These are phyloP conservation scores for Eutypella sp. DNA, from an alignment of 2,329 filamentous ascomycete genomes.

Conservation along the genomic window DNA sequence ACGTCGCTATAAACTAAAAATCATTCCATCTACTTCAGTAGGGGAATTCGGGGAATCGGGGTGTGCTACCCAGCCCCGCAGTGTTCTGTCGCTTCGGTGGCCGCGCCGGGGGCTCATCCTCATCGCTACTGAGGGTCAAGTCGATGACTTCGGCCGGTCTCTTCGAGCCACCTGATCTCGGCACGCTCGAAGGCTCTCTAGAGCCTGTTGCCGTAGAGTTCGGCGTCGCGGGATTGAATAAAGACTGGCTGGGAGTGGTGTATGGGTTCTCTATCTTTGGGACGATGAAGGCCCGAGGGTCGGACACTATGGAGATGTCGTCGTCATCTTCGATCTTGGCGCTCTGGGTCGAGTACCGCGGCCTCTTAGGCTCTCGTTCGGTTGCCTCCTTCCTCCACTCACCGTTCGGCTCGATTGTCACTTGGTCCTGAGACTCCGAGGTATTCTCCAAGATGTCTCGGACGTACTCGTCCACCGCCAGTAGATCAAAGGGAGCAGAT, in stretches of 20 bases:
- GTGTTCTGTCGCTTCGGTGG: slow-evolving; percentile 43
- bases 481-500: slow-evolving; percentile 68
- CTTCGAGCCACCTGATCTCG: slow-evolving; percentile 28
- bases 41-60: too few species aligned
- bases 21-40: too few species aligned
- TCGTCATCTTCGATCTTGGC: slow-evolving; percentile 41
- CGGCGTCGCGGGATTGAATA: slow-evolving; percentile 13
- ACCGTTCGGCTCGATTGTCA: slow-evolving; percentile 84
- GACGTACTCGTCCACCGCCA: slow-evolving; percentile 87
- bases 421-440: slow-evolving; percentile 67
- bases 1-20: too few species aligned
- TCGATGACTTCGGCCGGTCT: slow-evolving; percentile 50
- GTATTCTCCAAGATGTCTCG: slow-evolving; percentile 79
- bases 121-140: slow-evolving; percentile 53
- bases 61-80: slow-evolving; percentile 7
- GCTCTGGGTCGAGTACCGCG: slow-evolving; percentile 18
- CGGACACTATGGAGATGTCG: slow-evolving; percentile 43
- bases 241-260: slow-evolving; percentile 17
- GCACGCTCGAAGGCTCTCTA: slow-evolving; percentile 30
- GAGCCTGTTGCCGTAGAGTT: slow-evolving; percentile 4
- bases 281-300: slow-evolving; percentile 32
- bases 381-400: slow-evolving; percentile 55
- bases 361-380: slow-evolving; percentile 25
- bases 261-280: slow-evolving; percentile 15
- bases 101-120: slow-evolving; percentile 38